A percentile compares a stretch with the other conserved stretches of the same genome.
Evolutionary conservation across 1,284 basidiomycete genomes (phyloP).

Genomic region (Peniophora sp.): DNA sequence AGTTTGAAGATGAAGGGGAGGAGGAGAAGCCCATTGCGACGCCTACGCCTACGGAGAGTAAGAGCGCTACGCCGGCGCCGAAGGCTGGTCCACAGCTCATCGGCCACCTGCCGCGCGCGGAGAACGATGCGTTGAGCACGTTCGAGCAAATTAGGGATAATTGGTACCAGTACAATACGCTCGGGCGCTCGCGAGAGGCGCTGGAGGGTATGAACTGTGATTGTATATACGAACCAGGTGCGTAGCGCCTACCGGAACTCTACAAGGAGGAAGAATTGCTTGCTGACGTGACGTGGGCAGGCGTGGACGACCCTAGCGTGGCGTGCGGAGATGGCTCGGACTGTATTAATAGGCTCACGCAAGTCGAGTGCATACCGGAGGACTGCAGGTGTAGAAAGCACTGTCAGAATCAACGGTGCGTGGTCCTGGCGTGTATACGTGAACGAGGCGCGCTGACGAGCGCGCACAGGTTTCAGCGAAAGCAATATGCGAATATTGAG

Average conservation of each 20-base stretch:
- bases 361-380: conserved; percentile 87
- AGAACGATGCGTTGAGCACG: conserved; percentile 63
- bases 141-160: conserved; percentile 76
- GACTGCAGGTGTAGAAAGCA: conserved; percentile 81
- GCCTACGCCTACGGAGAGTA: conserved; percentile 4
- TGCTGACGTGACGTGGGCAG: conserved; percentile 24
- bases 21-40: conserved; percentile 14
- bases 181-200: conserved; percentile 83
- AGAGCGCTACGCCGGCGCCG: conserved; percentile 7
- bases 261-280: conserved; percentile 13
- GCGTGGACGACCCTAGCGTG: conserved; percentile 45
- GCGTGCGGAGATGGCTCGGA: conserved; percentile 89
- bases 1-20: conserved; percentile 5
- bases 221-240: conserved; percentile 77
- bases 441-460: conserved; percentile 1
- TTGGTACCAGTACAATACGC: conserved; percentile 81
- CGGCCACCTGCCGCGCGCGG: conserved; percentile 68
- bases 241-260: conserved; percentile 28
- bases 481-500: conserved; percentile 81
- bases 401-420: conserved; percentile 92
- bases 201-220: conserved; percentile 93
- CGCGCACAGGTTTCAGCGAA: conserved; percentile 69
- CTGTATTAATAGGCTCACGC: conserved; percentile 96
- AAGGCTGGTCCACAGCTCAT: conserved; percentile 55
- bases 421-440: conserved; percentile 11